Evolutionary conservation across 257 asterid species (phyloP).

Genomic region (Capsicum pubescens): DNA sequence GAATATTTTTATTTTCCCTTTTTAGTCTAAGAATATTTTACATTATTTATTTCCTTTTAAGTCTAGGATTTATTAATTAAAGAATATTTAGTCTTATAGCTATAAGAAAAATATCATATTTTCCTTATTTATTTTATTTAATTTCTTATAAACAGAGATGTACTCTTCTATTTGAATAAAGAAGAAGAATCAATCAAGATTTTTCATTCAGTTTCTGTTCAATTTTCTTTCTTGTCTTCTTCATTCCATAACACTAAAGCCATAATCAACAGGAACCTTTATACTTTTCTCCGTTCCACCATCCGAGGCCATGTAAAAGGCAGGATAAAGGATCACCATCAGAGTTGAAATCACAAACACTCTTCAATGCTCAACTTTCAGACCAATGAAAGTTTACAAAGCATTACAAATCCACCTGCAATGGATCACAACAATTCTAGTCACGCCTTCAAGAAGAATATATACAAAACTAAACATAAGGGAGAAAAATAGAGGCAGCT

Average conservation of each 20-base stretch:
- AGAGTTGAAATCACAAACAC: conserved; percentile 6
- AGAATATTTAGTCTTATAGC: too few species aligned
- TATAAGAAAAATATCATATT: too few species aligned
- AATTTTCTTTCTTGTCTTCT: too few species aligned
- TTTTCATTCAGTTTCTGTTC: too few species aligned
- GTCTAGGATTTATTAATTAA: too few species aligned
- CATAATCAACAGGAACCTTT: background rate
- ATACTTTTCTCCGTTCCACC: background rate
- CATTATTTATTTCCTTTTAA: too few species aligned
- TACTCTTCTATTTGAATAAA: too few species aligned
- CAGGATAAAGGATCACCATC: background rate
- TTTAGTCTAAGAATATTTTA: too few species aligned
- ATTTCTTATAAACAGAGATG: too few species aligned
- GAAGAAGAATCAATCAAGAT: too few species aligned
- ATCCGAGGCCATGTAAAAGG: background rate
- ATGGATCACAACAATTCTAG: background rate
- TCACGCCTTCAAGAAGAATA: background rate
- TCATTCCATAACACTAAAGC: background rate
- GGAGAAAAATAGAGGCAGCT: background rate
- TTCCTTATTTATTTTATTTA: too few species aligned
- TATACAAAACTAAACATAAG: background rate
- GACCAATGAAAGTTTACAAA: background rate
- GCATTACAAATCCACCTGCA: conserved; percentile 7
- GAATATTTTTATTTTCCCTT: too few species aligned
- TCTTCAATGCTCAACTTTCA: background rate